These are phyloP conservation scores for Russula abietina DNA, from an alignment of 768 basidiomycete species.

Conservation along the genomic window DNA sequence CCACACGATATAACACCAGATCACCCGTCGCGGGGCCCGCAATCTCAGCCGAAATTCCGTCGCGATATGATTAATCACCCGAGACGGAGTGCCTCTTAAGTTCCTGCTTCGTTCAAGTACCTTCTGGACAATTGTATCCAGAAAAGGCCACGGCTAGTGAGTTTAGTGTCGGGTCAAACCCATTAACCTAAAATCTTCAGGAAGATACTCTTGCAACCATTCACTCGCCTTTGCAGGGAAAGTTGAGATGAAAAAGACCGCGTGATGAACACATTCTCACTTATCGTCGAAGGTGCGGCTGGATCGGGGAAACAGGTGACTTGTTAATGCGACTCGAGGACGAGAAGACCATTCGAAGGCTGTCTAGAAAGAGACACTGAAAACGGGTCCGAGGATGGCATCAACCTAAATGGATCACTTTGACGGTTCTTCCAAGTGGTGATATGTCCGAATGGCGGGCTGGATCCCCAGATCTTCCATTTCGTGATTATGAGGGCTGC, in stretches of 20 bases:
- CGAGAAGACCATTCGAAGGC: not conserved
- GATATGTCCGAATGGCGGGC: not conserved
- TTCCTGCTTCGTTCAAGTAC: not conserved
- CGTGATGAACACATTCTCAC: not conserved
- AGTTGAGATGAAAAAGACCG: not conserved
- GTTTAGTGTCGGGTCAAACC: not conserved
- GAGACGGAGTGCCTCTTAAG: not conserved
- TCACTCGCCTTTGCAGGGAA: not conserved
- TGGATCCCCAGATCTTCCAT: not conserved
- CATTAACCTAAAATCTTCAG: not conserved
- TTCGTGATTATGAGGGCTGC: not conserved
- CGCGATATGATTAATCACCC: slow-evolving; percentile 8
- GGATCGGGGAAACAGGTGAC: not conserved
- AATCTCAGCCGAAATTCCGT: slow-evolving; percentile 6
- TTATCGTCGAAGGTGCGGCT: slow-evolving; percentile 1
- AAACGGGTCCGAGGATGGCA: slow-evolving; percentile 12
- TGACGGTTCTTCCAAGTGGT: not conserved
- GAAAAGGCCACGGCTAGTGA: not conserved
- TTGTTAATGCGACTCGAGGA: not conserved
- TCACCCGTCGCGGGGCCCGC: not conserved
- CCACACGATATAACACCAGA: not conserved
- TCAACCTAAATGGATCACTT: not conserved
- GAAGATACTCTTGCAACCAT: not conserved
- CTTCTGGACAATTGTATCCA: slow-evolving; percentile 5
- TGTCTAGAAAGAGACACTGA: not conserved